phyloP scores from a whole-genome alignment of 805 yeast genomes.

The Huiozyma sinensis region DNA sequence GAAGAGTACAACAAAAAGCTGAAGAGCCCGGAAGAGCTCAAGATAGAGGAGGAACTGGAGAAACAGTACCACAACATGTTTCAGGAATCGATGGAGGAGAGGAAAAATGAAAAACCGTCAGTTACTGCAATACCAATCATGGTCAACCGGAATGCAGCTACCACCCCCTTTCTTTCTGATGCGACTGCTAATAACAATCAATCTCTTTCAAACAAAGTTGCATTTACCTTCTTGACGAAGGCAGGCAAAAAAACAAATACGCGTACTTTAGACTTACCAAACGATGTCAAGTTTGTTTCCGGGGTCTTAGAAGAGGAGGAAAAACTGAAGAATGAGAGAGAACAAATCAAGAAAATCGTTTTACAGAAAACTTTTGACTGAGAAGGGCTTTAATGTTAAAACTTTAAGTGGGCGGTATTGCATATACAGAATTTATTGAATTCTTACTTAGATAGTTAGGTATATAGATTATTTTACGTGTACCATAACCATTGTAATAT shows the following conservation, averaged over 20 bases:
- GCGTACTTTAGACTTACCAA: constrained; percentile 41
- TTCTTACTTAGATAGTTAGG: not conserved
- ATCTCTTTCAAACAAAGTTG: constrained; percentile 17
- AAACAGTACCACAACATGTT: constrained; percentile 44
- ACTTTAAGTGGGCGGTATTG: not conserved
- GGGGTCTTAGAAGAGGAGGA: constrained; percentile 42
- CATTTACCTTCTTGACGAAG: constrained; percentile 48
- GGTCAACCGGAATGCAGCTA: not conserved
- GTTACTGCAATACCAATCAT: constrained; percentile 20
- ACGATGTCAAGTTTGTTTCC: constrained; percentile 42
- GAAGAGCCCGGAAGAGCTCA: constrained; percentile 33
- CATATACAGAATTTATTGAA: not conserved
- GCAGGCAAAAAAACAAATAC: constrained; percentile 38
- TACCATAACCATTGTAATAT: constrained; percentile 73
- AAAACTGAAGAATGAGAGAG: constrained; percentile 41
- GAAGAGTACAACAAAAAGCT: constrained; percentile 32
- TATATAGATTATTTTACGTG: constrained; percentile 34
- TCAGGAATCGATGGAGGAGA: constrained; percentile 38
- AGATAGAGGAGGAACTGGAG: constrained; percentile 44
- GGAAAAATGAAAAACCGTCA: constrained; percentile 23
- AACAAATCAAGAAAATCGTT: constrained; percentile 47
- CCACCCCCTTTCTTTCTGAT: not conserved
- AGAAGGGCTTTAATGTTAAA: not conserved
- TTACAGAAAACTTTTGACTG: constrained; percentile 29
- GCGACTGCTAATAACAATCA: not conserved